These are phyloP conservation scores for Brassica hybrid DNA, from an alignment of 441 rosid species.

Conservation along the genomic window DNA sequence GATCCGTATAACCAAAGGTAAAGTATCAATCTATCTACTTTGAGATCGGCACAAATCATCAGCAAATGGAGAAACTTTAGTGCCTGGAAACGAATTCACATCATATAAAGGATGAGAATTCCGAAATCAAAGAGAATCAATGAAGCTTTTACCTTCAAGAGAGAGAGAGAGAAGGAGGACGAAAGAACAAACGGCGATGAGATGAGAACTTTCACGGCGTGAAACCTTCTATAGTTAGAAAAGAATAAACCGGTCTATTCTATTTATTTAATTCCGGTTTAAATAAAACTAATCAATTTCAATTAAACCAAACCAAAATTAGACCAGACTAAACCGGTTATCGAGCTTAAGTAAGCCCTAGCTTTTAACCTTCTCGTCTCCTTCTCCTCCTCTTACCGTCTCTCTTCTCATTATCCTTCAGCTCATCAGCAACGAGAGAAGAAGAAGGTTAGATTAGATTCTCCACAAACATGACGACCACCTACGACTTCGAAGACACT, in stretches of 20 bases:
- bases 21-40: background rate
- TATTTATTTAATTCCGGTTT: background rate
- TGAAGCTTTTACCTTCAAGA: constrained; percentile 17
- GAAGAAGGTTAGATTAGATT: background rate
- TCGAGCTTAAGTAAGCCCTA: constrained; percentile 42
- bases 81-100: too few relatives aligned
- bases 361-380: background rate
- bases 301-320: background rate
- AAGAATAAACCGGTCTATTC: background rate
- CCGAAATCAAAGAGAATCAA: background rate
- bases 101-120: background rate
- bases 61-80: background rate
- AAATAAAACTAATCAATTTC: background rate
- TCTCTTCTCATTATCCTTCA: constrained; percentile 5
- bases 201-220: background rate
- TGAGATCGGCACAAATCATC: background rate
- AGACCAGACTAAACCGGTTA: constrained; percentile 1
- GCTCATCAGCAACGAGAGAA: background rate
- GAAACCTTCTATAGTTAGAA: background rate
- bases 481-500: constrained; percentile 62
- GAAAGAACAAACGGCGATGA: constrained; percentile 11
- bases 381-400: background rate
- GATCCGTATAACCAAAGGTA: background rate
- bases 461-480: constrained; percentile 50
- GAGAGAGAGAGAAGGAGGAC: background rate